Percentiles rank a stretch among this genome's conserved stretches.
Conservation (phyloP, 78 protist species). For the Acrasis kona region DNA sequence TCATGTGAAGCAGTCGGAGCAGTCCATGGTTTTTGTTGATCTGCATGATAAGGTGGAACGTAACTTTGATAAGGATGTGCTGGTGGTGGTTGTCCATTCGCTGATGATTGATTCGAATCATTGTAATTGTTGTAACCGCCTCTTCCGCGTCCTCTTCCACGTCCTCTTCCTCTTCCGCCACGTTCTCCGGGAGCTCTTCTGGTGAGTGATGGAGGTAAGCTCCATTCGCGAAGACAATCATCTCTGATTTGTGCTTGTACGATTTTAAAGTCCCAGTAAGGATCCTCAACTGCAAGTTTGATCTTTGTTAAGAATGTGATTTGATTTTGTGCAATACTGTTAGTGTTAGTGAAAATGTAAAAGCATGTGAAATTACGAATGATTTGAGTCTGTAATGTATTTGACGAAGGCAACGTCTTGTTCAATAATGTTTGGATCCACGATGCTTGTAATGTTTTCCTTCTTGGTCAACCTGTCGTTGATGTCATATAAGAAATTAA, state of each 20-base stretch:
- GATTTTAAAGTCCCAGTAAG: background rate
- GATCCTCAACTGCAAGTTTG: background rate
- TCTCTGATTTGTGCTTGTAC: background rate
- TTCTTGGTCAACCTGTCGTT: conserved; percentile 7
- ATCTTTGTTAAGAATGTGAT: background rate
- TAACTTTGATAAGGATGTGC: too few species aligned
- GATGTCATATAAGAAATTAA: conserved; percentile 8
- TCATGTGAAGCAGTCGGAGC: background rate
- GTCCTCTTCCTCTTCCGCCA: too few species aligned
- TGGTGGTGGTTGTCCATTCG: too few species aligned
- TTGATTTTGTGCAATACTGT: background rate
- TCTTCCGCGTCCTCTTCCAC: too few species aligned
- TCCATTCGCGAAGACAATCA: background rate
- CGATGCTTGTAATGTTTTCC: background rate
- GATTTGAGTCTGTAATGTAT: background rate
- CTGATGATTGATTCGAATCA: too few species aligned
- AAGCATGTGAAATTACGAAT: too few species aligned
- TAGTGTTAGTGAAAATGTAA: too few species aligned
- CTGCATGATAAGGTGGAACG: background rate
- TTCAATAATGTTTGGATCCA: background rate
- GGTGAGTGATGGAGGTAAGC: background rate
- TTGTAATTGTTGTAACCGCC: too few species aligned
- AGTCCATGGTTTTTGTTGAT: background rate
- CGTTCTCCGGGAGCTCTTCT: too few species aligned
- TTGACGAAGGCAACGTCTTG: background rate